These are phyloP conservation scores for Lentinula raphanica DNA, from an alignment of 768 basidiomycete genomes.

Conservation along the genomic window DNA sequence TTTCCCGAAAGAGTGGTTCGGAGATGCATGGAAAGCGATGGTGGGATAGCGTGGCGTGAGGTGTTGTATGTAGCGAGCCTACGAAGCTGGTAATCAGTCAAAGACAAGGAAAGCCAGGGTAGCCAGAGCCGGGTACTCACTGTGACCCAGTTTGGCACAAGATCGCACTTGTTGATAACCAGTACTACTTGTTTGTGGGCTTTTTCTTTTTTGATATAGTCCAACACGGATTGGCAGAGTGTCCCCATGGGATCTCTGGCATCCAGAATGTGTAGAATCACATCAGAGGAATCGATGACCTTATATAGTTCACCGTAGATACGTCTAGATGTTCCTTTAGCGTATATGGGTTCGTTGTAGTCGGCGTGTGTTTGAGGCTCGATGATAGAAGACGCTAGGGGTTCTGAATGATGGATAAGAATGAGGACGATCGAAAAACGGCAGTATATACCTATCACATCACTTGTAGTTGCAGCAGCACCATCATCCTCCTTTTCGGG, in stretches of 20 bases:
- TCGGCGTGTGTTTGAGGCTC: constrained; percentile 68
- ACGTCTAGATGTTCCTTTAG: constrained; percentile 90
- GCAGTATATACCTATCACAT: constrained; percentile 39
- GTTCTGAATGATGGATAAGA: constrained; percentile 27
- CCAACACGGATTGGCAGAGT: constrained; percentile 88
- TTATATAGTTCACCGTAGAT: constrained; percentile 99
- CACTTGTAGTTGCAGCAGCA: constrained; percentile 28
- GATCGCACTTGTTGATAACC: constrained; percentile 96
- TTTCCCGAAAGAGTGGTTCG: constrained; percentile 98
- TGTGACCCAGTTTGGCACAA: constrained; percentile 98
- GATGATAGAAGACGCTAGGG: constrained; percentile 41
- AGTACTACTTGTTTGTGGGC: constrained; percentile 96
- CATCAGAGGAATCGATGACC: constrained; percentile 97
- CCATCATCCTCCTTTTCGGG: constrained; percentile 46
- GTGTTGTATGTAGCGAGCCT: constrained; percentile 96
- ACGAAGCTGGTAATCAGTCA: neutral
- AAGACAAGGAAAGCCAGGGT: neutral
- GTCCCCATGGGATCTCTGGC: constrained; percentile 95
- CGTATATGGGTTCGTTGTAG: constrained; percentile 84
- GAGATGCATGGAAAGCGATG: constrained; percentile 97
- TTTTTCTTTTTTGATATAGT: constrained; percentile 93
- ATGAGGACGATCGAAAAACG: neutral
- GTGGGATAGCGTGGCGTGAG: constrained; percentile 93
- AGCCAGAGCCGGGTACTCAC: constrained; percentile 42
- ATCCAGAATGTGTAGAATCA: constrained; percentile 91